Base-by-base conservation (phyloP, 169 alveolate genomes). In the Besnoitia besnoiti region DNA sequence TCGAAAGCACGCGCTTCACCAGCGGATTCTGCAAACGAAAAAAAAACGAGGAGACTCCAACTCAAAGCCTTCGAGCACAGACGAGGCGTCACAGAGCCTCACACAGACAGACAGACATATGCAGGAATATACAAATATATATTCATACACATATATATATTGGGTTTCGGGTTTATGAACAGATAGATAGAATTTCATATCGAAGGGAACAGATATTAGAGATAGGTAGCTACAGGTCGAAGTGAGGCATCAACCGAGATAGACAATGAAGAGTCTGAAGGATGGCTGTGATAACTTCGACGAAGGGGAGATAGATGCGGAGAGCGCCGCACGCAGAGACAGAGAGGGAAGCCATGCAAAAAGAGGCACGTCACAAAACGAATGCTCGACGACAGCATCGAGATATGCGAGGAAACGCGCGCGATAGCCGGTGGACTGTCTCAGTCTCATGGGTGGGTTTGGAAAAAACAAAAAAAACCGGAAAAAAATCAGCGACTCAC, bases 1-100 rank as follows among this genome's bases (percentile, higher is more conserved):
- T 98, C 73, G 98, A 95, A 50, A 98, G 98, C 89, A 98, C 99
- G 85, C 99, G 95, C 92, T 97, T 96, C 30, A 98, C 99, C 75
- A 99, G 95, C 44, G 99, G 99, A 95, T 99, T 99, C 95, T 98
- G 67, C n/a, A 55, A 35, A 88, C 50, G 79, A 61, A 76, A 24
- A 10, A 47, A 0, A 49, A 51, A 75, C 37, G 40, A 46, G 39
- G 59, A 67, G n/a, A 50, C 39, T 35, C 80, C 40, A 19, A 44
- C 30, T 73, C 37, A 24, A 33, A 19, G 10, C 30, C 33, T 12
- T 12, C 7, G 24, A 37, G 24, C 42, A 75, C 84, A 10, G 42
- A 16, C 7, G 84, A 37, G 46, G 84, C 42, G 84, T 14, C 14
- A 37, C 49, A 16, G 84, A 75, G 16, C 24, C 16, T 7, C 49